Conservation (phyloP, 73 alveolate species). For the Symbiodinium natans region DNA sequence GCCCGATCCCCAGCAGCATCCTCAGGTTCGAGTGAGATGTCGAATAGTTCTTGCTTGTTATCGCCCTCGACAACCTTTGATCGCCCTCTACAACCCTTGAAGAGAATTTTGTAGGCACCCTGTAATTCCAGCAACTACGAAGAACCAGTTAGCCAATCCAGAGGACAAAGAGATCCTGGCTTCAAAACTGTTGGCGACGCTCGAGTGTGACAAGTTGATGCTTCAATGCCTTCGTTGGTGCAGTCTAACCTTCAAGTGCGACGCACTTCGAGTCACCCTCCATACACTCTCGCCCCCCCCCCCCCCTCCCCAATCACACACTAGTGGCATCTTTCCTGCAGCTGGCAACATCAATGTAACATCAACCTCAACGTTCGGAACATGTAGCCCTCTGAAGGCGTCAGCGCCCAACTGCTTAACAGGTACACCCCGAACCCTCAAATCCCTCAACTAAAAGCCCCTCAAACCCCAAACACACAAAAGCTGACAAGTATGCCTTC, state of each 20-base stretch:
- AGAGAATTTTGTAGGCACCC: background rate
- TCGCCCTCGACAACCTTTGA: no score
- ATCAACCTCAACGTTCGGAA: no score
- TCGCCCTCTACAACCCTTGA: no score
- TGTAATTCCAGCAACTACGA: background rate
- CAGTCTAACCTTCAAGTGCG: no score
- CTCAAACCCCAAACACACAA: background rate
- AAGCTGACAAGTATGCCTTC: background rate
- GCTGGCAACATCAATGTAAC: no score
- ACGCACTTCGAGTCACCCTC: no score
- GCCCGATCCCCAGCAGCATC: constrained; percentile 82
- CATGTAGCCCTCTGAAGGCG: no score
- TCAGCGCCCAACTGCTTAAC: background rate
- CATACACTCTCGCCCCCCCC: no score
- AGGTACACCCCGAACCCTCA: background rate
- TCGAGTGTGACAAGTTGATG: no score
- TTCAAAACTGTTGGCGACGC: background rate
- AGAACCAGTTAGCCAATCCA: background rate
- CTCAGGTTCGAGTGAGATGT: background rate
- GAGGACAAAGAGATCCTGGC: no score
- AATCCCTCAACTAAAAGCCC: background rate
- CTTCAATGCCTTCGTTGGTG: no score
- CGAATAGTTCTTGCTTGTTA: background rate
- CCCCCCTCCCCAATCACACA: background rate
- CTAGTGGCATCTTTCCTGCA: background rate